These are phyloP conservation scores for Purpureocillium takamizusanense DNA, from an alignment of 2,329 filamentous ascomycete genomes.

Conservation along the genomic window DNA sequence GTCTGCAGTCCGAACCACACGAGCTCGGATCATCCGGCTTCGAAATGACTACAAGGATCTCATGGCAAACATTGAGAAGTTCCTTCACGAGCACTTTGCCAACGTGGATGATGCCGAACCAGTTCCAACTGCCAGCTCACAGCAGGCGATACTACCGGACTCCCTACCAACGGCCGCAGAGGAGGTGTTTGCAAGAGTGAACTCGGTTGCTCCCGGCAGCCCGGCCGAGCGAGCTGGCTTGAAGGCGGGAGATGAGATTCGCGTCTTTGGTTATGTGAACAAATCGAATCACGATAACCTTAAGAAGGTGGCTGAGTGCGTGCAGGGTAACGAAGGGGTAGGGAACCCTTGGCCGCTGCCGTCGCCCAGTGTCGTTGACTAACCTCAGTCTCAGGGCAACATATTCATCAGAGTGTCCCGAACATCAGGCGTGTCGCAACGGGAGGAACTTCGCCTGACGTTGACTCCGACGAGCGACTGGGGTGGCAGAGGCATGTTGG, in stretches of 20 bases:
- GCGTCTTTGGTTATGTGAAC: conserved; percentile 78
- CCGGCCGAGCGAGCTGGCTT: conserved; percentile 79
- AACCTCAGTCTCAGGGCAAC: conserved; percentile 42
- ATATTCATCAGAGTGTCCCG: conserved; percentile 61
- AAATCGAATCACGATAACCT: conserved; percentile 79
- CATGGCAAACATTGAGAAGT: conserved; percentile 75
- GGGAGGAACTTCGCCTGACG: conserved; percentile 56
- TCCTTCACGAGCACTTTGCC: conserved; percentile 88
- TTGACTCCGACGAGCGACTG: conserved; percentile 72
- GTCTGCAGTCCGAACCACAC: conserved; percentile 75
- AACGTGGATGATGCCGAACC: conserved; percentile 46
- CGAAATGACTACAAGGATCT: conserved; percentile 90
- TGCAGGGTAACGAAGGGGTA: conserved; percentile 84
- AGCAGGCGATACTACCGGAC: conserved; percentile 15
- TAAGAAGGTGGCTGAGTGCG: conserved; percentile 77
- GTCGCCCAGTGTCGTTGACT: conserved; percentile 8
- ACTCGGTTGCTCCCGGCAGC: conserved; percentile 67
- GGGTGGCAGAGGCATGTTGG: conserved; percentile 83
- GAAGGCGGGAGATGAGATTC: conserved; percentile 69
- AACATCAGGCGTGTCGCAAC: conserved; percentile 28
- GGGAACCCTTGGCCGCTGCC: conserved; percentile 27
- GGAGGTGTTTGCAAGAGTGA: conserved; percentile 74
- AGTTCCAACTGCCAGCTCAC: conserved; percentile 7
- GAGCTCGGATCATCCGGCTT: conserved; percentile 78
- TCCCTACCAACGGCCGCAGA: conserved; percentile 23